These are phyloP conservation scores for Camellia sinensis DNA, from an alignment of 148 eudicot species.

Conservation along the genomic window DNA sequence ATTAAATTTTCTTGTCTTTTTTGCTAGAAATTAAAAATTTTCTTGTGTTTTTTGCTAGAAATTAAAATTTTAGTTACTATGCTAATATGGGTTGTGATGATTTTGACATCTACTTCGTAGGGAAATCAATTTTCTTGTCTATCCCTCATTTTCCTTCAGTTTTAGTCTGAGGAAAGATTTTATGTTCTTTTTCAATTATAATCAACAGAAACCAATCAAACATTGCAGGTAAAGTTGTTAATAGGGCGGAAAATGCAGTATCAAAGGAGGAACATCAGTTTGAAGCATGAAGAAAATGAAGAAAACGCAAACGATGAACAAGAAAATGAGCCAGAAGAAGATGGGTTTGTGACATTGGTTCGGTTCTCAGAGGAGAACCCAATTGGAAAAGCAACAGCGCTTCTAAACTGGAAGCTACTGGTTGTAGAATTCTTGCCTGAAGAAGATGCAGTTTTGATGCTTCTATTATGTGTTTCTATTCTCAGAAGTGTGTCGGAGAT, in stretches of 20 bases:
- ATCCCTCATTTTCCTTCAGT: no score
- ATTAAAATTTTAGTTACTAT: no score
- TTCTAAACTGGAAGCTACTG: constrained; percentile 79
- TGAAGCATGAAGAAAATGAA: constrained; percentile 7
- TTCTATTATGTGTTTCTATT: constrained; percentile 59
- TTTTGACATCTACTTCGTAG: no score
- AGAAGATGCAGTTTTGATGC: constrained; percentile 77
- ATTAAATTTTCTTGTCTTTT: no score
- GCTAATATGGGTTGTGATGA: no score
- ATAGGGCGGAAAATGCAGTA: constrained; percentile 77
- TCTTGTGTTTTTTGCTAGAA: no score
- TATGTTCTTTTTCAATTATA: neutral
- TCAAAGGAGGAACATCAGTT: constrained; percentile 24
- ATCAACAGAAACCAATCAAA: neutral
- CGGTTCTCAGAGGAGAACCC: constrained; percentile 78
- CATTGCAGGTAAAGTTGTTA: constrained; percentile 59
- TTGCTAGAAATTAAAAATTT: no score
- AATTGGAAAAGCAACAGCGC: constrained; percentile 83
- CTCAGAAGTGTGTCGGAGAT: constrained; percentile 70
- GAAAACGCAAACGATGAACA: constrained; percentile 15
- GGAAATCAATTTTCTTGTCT: no score
- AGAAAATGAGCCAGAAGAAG: constrained; percentile 8
- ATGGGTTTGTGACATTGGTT: constrained; percentile 67
- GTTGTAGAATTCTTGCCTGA: constrained; percentile 71
- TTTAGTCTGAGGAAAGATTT: neutral